Percentiles rank a stretch among this genome's conserved stretches.
These are phyloP conservation scores for Schizochytrium sp. DNA, from an alignment of 108 stramenopile genomes.

Conservation along the genomic window DNA sequence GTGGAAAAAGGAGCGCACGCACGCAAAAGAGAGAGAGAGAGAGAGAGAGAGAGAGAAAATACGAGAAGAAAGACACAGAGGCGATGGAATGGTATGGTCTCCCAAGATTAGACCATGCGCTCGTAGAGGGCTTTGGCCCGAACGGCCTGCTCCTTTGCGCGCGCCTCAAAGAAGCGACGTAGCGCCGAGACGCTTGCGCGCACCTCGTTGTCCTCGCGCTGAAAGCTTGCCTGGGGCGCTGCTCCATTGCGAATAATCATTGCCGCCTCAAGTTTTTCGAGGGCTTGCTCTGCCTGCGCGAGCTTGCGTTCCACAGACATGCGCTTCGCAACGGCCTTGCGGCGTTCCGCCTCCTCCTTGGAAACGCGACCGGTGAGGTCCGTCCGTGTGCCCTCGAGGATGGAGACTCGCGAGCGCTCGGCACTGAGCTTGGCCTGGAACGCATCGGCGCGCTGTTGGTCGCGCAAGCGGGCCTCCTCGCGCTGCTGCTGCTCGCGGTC, in stretches of 20 bases:
- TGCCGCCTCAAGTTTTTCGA: not conserved
- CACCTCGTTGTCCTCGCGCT: not conserved
- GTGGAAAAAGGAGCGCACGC: too few species aligned
- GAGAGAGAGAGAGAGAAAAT: too few species aligned
- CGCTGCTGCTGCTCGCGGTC: not conserved
- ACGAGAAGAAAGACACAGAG: too few species aligned
- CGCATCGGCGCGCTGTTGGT: not conserved
- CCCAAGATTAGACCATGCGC: not conserved
- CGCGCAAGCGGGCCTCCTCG: not conserved
- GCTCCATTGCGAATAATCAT: not conserved
- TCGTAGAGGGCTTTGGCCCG: not conserved
- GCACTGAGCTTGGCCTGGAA: not conserved
- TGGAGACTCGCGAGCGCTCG: not conserved
- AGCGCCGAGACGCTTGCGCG: not conserved
- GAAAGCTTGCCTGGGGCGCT: not conserved
- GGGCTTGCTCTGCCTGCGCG: conserved; percentile 1
- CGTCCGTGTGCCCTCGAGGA: not conserved
- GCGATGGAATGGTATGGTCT: too few species aligned
- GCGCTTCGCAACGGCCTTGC: not conserved
- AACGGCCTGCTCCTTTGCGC: not conserved
- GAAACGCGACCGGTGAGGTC: not conserved
- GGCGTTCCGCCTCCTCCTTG: not conserved
- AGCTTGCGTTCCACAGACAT: not conserved
- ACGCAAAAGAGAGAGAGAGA: too few species aligned
- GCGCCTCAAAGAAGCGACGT: not conserved